Conservation (phyloP, 148 eudicot genomes). For the Persicaria maculosa region DNA sequence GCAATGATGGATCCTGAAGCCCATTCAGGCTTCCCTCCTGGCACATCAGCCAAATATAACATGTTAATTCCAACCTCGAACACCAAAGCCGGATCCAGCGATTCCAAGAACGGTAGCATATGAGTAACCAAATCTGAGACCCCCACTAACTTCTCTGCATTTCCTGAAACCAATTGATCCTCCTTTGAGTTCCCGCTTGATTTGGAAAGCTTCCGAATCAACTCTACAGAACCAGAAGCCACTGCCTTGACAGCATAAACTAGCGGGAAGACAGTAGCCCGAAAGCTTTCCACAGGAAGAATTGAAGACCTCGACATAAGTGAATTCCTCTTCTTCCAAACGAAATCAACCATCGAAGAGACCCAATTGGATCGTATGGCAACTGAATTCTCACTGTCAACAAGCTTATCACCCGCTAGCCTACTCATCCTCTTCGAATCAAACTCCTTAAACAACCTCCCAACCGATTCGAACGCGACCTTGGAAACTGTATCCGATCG, state of each 20-base stretch:
- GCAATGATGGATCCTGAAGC: conserved; percentile 85
- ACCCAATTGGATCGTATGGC: conserved; percentile 91
- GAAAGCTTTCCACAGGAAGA: conserved; percentile 80
- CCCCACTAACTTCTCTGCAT: conserved; percentile 88
- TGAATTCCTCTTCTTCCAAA: conserved; percentile 69
- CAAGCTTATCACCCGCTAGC: conserved; percentile 89
- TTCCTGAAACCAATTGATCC: conserved; percentile 29
- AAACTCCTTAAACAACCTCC: conserved; percentile 83
- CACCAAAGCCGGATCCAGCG: conserved; percentile 86
- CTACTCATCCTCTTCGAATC: conserved; percentile 89
- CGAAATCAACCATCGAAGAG: conserved; percentile 77
- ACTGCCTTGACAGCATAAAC: conserved; percentile 92
- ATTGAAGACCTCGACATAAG: conserved; percentile 72
- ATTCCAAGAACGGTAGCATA: conserved; percentile 73
- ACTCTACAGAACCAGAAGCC: conserved; percentile 78
- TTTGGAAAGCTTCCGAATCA: conserved; percentile 61
- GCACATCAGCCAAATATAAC: conserved; percentile 94
- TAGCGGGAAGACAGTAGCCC: conserved; percentile 63
- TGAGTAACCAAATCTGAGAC: conserved; percentile 95
- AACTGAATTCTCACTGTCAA: conserved; percentile 90
- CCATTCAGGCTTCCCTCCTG: conserved; percentile 99
- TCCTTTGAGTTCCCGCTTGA: conserved; percentile 23
- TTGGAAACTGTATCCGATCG: conserved; percentile 58
- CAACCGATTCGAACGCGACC: conserved; percentile 81
- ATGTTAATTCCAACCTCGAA: conserved; percentile 93